phyloP scores from a whole-genome alignment of 1,284 basidiomycete species.

The Rhizoctonia solani region DNA sequence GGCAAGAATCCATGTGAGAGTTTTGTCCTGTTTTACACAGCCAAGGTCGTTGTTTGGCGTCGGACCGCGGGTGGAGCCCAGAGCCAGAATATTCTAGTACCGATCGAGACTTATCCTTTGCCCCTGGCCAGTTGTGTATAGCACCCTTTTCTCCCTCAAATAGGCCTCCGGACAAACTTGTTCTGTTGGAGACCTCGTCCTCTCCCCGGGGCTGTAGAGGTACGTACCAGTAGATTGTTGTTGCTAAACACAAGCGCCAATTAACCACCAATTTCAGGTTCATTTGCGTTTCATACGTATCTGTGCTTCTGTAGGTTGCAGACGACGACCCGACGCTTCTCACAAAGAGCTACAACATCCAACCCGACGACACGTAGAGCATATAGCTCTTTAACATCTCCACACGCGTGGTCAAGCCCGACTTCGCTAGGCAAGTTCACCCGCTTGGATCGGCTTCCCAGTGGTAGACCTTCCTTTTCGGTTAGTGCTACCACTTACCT shows the following conservation, averaged over 20 bases:
- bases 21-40: no score
- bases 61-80: no score
- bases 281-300: background rate
- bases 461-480: background rate
- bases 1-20: no score
- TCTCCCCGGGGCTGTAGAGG: background rate
- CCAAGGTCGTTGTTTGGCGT: no score
- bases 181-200: background rate
- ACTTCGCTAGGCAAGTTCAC: background rate
- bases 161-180: background rate
- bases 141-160: background rate
- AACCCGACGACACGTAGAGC: background rate
- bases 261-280: background rate
- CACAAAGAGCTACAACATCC: no score
- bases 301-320: background rate
- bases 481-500: background rate
- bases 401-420: background rate
- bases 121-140: background rate
- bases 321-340: slow-evolving; percentile 1
- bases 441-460: background rate
- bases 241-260: background rate
- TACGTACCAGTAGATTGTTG: background rate
- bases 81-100: background rate
- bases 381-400: background rate
- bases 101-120: background rate